Base-by-base conservation (phyloP, 768 basidiomycete species). In the Kwoniella shandongensis region DNA sequence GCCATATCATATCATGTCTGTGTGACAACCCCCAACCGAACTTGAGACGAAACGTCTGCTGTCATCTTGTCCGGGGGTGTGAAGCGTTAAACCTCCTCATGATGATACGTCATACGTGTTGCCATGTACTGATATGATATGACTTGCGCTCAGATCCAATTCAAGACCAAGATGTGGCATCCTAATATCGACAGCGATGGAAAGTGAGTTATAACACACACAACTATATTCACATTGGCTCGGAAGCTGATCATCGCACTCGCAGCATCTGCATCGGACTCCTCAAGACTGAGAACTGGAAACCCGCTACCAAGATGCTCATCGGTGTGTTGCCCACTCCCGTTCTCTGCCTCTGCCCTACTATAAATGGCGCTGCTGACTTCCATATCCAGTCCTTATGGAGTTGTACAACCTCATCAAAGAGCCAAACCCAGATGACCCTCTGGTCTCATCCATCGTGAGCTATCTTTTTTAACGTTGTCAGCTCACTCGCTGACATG, bases 201-300 rank as follows among this genome's bases (percentile, higher is more conserved):
- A 27, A 76, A 74, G 75, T 76, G 46, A 64, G 74, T 59, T 8
- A 6, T 6, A 32, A 6, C 32, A 6, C 20, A 12, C 23, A 20
- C 20, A 25, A 6, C 13, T 32, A 6, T 13, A 6, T 29, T 15
- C 27, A 6, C 25, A 13, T 18, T 20, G 18, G 29, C 30, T 13
- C 13, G 29, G 30, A 8, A 26, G 30, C 18, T 30, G 22, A 4
- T 36, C 22, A 27, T 29, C 25, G 29, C 53, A 54, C 20, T 59
- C 10, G 1, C 54, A 76, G 75, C 51, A 72, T 78, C 26, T 78
- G 77, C 41, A 67, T 78, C 39, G 77, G 75, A 7, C 54, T 78
- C 25, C 63, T 78, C n/a, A 78, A 78, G 59, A 69, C 74, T 10
- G 77, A 78, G 20, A 67, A 72, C 39, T 78, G 77, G 77, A 78